phyloP scores from a whole-genome alignment of 345 rosid genomes.

The Balakata baccata region DNA sequence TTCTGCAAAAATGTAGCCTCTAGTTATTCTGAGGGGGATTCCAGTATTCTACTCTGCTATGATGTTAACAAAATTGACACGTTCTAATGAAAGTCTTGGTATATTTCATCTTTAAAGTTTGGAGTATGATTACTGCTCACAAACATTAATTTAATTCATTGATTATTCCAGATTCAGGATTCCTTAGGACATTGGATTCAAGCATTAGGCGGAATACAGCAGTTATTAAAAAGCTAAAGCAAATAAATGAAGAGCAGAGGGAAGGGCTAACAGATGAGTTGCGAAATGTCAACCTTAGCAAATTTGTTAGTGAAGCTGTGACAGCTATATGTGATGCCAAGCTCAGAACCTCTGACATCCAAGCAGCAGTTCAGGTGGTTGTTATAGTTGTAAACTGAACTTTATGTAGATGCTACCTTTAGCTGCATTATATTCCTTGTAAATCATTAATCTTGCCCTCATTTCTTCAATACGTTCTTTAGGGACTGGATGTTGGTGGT shows the following conservation, averaged over 20 bases:
- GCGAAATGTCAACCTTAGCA: slow-evolving; percentile 75
- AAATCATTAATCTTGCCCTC: not conserved
- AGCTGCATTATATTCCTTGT: not conserved
- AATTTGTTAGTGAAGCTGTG: slow-evolving; percentile 95
- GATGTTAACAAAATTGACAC: not conserved
- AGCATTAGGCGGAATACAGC: slow-evolving; percentile 93
- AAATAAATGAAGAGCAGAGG: slow-evolving; percentile 85
- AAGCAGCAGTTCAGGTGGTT: slow-evolving; percentile 86
- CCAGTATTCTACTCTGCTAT: not conserved
- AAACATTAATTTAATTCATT: slow-evolving; percentile 28
- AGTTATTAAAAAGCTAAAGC: slow-evolving; percentile 87
- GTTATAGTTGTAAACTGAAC: slow-evolving; percentile 14
- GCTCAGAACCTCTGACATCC: slow-evolving; percentile 86
- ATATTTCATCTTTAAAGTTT: not conserved
- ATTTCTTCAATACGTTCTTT: not conserved
- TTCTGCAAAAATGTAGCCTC: not conserved
- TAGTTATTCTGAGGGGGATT: not conserved
- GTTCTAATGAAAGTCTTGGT: not conserved
- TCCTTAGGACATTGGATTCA: slow-evolving; percentile 88
- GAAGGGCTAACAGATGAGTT: slow-evolving; percentile 91
- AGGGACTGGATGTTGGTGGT: not conserved
- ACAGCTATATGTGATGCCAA: slow-evolving; percentile 94
- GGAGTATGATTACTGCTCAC: slow-evolving; percentile 14
- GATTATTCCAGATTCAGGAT: slow-evolving; percentile 59
- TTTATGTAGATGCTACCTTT: not conserved